Base-by-base conservation (phyloP, 345 rosid genomes). In the Salix exigua region DNA sequence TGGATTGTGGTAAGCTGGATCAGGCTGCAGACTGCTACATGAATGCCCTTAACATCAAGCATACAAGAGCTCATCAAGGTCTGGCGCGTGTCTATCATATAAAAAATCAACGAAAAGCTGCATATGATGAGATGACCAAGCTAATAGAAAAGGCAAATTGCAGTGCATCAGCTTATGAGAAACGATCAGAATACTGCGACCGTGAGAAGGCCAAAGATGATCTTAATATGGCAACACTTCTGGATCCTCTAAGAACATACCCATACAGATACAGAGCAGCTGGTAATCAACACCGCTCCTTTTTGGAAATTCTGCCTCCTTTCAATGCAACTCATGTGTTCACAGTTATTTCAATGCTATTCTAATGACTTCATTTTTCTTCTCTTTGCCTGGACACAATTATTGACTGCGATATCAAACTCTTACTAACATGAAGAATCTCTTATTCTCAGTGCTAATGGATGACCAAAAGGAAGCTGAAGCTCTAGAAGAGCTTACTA, bases 51-150 rank as follows among this genome's bases (percentile, higher is more conserved):
- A 86, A 85, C 75, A 93, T 96, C 80, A 89, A 88, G 86, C 98
- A 96, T 73, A 89, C 98, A 21, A 91, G 99, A 81, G 99, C 98
- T 8, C 99, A 91, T 82, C 99, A 96, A 92, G 99, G 99, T 23
- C 79, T 96, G 77, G 98, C 98, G 1, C 97, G 98, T 17, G 89
- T 93, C 66, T 89, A 85, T 81, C 85, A 87, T 76, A 79, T 93
- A 71, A 89, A 82, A 82, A 87, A 85, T 77, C 91, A 88, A 74
- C 82, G 82, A 35, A 89, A 88, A 85, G 94, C 93, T 80, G 98
- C 99, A 1, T 86, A 83, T 50, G 91, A 91, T 66, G 99, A 96
- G 85, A 96, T 96, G 96, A 88, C 96, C 55, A 88, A 89, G 88
- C 88, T 96, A 65, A 89, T 96, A 76, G 94, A 89, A 68, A 92